Evolutionary conservation across 2,329 filamentous ascomycete genomes (phyloP).

Genomic region (Hypoxylon sp.): DNA sequence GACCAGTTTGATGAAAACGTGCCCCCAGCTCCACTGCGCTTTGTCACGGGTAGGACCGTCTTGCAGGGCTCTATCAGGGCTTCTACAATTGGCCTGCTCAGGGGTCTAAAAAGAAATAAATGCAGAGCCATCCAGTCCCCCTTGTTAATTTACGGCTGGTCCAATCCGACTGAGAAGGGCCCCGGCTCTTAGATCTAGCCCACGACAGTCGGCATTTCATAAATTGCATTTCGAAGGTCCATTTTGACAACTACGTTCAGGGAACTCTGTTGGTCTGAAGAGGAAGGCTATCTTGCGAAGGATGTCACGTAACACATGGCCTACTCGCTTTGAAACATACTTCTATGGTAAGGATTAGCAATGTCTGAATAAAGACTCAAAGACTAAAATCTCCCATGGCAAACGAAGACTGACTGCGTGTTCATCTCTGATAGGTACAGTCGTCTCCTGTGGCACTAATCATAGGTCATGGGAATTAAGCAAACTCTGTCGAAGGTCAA

Average conservation of each 20-base stretch:
- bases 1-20: conserved; percentile 26
- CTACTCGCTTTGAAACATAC: conserved; percentile 13
- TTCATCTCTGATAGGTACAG: conserved; percentile 46
- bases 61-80: conserved; percentile 22
- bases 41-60: conserved; percentile 44
- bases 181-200: conserved; percentile 11
- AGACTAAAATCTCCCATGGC: conserved; percentile 30
- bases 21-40: conserved; percentile 39
- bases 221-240: conserved; percentile 7
- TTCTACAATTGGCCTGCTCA: conserved; percentile 22
- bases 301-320: conserved; percentile 19
- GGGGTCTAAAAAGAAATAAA: conserved; percentile 30
- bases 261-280: conserved; percentile 12
- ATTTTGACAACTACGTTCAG: conserved; percentile 8
- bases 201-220: conserved; percentile 10
- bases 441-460: conserved; percentile 29
- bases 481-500: conserved; percentile 31
- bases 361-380: conserved; percentile 18
- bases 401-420: conserved; percentile 34
- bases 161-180: conserved; percentile 23
- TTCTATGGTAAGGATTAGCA: conserved; percentile 21
- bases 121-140: conserved; percentile 23
- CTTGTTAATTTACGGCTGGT: conserved; percentile 20
- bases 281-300: conserved; percentile 19
- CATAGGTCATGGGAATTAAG: conserved; percentile 39